Conservation (phyloP, 768 basidiomycete species). For the Neoboletus magnificus region DNA sequence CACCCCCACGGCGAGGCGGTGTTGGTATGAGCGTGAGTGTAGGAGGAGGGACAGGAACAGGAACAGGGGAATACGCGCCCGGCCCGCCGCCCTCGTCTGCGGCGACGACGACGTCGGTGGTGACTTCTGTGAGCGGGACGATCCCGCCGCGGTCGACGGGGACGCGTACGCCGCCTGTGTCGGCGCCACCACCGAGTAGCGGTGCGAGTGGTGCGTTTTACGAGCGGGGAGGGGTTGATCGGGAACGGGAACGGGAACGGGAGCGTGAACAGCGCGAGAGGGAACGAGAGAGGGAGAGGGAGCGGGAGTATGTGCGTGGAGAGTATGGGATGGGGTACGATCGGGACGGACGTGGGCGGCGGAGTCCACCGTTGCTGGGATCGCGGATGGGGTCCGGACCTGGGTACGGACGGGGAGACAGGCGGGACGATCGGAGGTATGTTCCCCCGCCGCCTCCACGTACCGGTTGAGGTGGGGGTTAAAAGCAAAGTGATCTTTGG, state of each 20-base stretch:
- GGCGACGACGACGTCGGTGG: constrained; percentile 3
- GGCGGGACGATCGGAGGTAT: constrained; percentile 39
- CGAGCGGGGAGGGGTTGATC: constrained; percentile 19
- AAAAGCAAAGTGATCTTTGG: too few species aligned
- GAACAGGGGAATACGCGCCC: constrained; percentile 20
- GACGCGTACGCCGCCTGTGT: constrained; percentile 20
- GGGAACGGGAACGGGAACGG: constrained; percentile 10
- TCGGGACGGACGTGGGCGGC: constrained; percentile 27
- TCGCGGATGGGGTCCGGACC: constrained; percentile 14
- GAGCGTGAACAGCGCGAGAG: constrained; percentile 12
- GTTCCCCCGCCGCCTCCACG: constrained; percentile 24
- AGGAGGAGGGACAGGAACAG: background rate
- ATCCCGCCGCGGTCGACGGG: constrained; percentile 8
- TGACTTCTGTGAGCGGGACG: background rate
- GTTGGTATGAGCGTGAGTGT: background rate
- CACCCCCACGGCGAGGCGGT: constrained; percentile 26
- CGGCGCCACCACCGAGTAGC: constrained; percentile 24
- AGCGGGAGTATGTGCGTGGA: constrained; percentile 34
- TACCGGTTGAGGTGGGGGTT: constrained; percentile 2
- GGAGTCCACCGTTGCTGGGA: constrained; percentile 26
- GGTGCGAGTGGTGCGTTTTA: constrained; percentile 30
- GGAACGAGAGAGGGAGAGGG: constrained; percentile 14
- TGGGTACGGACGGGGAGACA: constrained; percentile 8
- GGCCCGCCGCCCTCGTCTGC: constrained; percentile 21
- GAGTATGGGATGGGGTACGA: constrained; percentile 37